Evolutionary conservation across 352 stramenopile species (phyloP).

Genomic region (Pythium periplocum): DNA sequence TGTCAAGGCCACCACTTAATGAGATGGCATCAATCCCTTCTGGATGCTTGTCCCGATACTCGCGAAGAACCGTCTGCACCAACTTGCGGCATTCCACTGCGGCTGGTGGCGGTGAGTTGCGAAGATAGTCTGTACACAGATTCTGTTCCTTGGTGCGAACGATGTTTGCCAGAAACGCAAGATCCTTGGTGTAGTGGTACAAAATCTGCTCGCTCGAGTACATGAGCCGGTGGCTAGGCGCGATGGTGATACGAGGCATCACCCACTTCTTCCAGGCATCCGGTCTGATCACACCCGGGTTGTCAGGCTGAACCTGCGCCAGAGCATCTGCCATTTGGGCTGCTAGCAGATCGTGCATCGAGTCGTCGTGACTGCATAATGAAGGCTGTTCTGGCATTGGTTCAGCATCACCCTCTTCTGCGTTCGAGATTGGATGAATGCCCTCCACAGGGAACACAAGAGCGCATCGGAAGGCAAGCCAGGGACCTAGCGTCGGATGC

Average conservation of each 20-base stretch:
- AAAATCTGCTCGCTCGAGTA: slow-evolving; percentile 59
- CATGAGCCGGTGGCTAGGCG: slow-evolving; percentile 51
- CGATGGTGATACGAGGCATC: slow-evolving; percentile 47
- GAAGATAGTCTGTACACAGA: slow-evolving; percentile 41
- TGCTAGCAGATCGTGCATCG: slow-evolving; percentile 28
- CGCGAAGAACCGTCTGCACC: slow-evolving; percentile 46
- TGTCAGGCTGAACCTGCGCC: slow-evolving; percentile 27
- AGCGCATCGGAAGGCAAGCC: slow-evolving; percentile 63
- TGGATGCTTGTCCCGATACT: slow-evolving; percentile 27
- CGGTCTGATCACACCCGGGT: slow-evolving; percentile 26
- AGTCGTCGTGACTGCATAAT: slow-evolving; percentile 34
- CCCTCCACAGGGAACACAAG: slow-evolving; percentile 40
- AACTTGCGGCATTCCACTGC: slow-evolving; percentile 43
- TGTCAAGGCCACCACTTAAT: slow-evolving; percentile 66
- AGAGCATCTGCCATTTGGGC: slow-evolving; percentile 43
- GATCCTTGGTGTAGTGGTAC: slow-evolving; percentile 74
- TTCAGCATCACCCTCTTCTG: slow-evolving; percentile 8
- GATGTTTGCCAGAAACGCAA: slow-evolving; percentile 32
- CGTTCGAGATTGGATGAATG: no score
- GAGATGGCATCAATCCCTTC: slow-evolving; percentile 41
- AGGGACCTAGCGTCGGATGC: slow-evolving; percentile 56
- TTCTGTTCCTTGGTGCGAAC: slow-evolving; percentile 26
- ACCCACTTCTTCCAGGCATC: slow-evolving; percentile 55
- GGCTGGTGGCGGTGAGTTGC: slow-evolving; percentile 19
- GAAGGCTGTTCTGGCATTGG: slow-evolving; percentile 13